phyloP scores from a whole-genome alignment of 495 filamentous ascomycete species.

The Lichenothelia convexa region DNA sequence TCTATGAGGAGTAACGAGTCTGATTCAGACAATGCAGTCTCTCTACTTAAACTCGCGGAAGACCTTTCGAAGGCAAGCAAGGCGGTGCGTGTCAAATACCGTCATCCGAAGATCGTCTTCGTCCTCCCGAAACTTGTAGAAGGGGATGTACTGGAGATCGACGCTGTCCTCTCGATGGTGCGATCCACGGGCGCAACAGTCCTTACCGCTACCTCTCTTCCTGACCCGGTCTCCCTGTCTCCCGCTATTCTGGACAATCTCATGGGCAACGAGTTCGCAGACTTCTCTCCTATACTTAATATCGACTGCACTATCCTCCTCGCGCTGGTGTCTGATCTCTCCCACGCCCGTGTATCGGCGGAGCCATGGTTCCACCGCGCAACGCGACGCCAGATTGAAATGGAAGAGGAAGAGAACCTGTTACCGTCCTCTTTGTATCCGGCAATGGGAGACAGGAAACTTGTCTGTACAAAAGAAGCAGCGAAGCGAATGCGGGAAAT shows the following conservation, averaged over 20 bases:
- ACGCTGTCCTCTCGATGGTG: slow-evolving; percentile 37
- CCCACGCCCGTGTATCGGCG: slow-evolving; percentile 32
- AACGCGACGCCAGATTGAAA: slow-evolving; percentile 44
- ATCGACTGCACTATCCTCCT: slow-evolving; percentile 60
- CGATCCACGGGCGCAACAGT: slow-evolving; percentile 37
- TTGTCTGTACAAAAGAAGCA: slow-evolving; percentile 47
- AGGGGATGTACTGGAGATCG: slow-evolving; percentile 32
- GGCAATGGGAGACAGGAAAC: slow-evolving; percentile 29
- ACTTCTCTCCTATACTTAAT: slow-evolving; percentile 42
- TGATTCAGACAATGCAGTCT: slow-evolving; percentile 18
- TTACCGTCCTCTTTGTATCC: slow-evolving; percentile 46
- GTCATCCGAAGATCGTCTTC: slow-evolving; percentile 34
- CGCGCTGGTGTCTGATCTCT: slow-evolving; percentile 53
- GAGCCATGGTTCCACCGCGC: slow-evolving; percentile 32
- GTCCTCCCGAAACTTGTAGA: slow-evolving; percentile 39
- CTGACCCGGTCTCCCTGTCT: too few species aligned
- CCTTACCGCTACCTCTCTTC: slow-evolving; percentile 14
- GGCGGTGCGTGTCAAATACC: slow-evolving; percentile 29
- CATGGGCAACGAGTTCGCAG: slow-evolving; percentile 32
- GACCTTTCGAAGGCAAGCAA: slow-evolving; percentile 35
- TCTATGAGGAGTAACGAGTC: slow-evolving; percentile 1
- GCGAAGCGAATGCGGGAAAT: slow-evolving; percentile 47
- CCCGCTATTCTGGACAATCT: slow-evolving; percentile 30
- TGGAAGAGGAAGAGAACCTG: slow-evolving; percentile 41
- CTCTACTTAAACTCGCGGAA: slow-evolving; percentile 36